Evolutionary conservation across 169 alveolate species (phyloP).

Genomic region (Perkinsus marinus): DNA sequence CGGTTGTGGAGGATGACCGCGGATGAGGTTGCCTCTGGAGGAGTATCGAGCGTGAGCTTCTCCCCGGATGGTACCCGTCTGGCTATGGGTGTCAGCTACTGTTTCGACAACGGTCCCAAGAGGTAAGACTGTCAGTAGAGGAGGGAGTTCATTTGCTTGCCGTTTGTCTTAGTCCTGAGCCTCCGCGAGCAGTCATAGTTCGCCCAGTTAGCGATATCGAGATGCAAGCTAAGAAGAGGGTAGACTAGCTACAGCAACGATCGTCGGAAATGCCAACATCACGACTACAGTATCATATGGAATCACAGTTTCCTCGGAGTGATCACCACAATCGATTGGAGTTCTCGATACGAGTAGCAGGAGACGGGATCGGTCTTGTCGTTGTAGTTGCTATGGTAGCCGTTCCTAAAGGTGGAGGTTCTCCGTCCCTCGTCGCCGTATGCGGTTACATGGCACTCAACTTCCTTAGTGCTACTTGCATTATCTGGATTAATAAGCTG

Average conservation of each 20-base stretch:
- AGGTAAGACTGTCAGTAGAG: neutral
- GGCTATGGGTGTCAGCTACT: neutral
- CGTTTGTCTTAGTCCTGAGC: neutral
- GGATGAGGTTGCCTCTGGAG: neutral
- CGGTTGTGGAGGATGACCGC: constrained; percentile 14
- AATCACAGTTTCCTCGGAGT: neutral
- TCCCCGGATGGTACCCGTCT: neutral
- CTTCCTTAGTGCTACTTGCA: neutral
- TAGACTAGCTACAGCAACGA: neutral
- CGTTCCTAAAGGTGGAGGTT: neutral
- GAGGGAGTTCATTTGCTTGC: neutral
- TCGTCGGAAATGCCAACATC: neutral
- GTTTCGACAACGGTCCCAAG: neutral
- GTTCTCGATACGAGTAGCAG: too few species aligned
- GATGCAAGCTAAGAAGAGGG: neutral
- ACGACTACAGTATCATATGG: neutral
- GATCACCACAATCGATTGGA: neutral
- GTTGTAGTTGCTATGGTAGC: neutral
- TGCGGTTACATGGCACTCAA: constrained; percentile 2
- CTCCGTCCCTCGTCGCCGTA: neutral
- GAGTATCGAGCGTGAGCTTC: neutral
- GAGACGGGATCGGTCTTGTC: neutral
- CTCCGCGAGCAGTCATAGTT: neutral
- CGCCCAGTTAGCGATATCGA: neutral
- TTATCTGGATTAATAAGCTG: constrained; percentile 3